phyloP scores from a whole-genome alignment of 2,329 filamentous ascomycete genomes.

The Phyllosticta paracitricarpa region DNA sequence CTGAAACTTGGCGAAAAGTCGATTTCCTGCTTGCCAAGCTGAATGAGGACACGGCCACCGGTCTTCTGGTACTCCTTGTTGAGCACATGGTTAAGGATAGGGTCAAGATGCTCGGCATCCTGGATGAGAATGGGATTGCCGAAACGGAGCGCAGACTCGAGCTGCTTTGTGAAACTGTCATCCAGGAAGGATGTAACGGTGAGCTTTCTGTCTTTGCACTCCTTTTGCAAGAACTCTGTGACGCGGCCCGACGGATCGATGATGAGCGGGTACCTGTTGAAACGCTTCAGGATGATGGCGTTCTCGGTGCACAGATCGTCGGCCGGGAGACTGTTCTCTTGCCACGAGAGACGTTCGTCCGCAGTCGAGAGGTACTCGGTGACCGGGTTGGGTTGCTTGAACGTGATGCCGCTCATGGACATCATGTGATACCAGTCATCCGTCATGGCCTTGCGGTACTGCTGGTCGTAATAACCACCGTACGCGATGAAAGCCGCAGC shows the following conservation, averaged over 20 bases:
- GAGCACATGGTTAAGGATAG: slow-evolving; percentile 93
- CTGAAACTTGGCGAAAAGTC: slow-evolving; percentile 97
- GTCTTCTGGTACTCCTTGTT: slow-evolving; percentile 99
- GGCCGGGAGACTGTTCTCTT: slow-evolving; percentile 84
- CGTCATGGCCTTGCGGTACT: slow-evolving; percentile 94
- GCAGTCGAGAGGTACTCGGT: slow-evolving; percentile 96
- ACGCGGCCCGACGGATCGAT: slow-evolving; percentile 94
- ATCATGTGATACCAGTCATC: slow-evolving; percentile 96
- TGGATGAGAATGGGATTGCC: slow-evolving; percentile 98
- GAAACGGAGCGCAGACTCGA: slow-evolving; percentile 93
- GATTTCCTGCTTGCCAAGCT: slow-evolving; percentile 97
- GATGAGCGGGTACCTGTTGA: slow-evolving; percentile 96
- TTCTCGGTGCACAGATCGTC: slow-evolving; percentile 98
- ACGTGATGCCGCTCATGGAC: slow-evolving; percentile 81
- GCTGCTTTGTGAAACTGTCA: slow-evolving; percentile 93
- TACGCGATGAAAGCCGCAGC: slow-evolving; percentile 97
- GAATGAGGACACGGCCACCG: slow-evolving; percentile 92
- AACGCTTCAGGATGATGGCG: slow-evolving; percentile 91
- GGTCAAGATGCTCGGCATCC: slow-evolving; percentile 93
- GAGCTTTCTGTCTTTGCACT: slow-evolving; percentile 84
- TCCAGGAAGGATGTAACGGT: slow-evolving; percentile 98
- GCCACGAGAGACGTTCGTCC: slow-evolving; percentile 90
- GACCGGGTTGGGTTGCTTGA: slow-evolving; percentile 87
- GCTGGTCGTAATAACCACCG: slow-evolving; percentile 93
- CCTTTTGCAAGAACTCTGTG: slow-evolving; percentile 88